These are phyloP conservation scores for Quaeritorhiza haematococci DNA, from an alignment of 371 early-diverging fungal species.

Conservation along the genomic window DNA sequence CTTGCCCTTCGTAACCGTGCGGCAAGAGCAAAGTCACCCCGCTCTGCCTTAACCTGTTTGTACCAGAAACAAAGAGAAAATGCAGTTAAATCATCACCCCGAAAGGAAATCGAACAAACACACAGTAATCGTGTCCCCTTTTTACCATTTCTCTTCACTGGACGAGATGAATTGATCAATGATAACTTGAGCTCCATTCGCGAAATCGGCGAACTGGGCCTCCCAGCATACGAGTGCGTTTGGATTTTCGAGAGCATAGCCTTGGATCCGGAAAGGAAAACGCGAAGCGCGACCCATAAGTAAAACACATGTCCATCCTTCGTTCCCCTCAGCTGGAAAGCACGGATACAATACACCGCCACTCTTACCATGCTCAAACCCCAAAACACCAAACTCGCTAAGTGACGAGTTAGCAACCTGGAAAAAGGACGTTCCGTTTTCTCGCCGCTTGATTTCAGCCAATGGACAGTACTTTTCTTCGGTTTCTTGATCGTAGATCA, in stretches of 20 bases:
- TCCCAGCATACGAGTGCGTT: conserved; percentile 88
- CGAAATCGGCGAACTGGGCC: conserved; percentile 91
- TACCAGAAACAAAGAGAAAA: neutral
- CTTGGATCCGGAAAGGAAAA: no score
- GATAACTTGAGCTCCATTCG: conserved; percentile 90
- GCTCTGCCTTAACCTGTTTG: conserved; percentile 60
- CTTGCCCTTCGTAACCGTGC: conserved; percentile 95
- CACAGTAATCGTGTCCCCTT: no score
- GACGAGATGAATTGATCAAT: conserved; percentile 86
- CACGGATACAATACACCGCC: no score
- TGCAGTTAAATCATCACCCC: no score
- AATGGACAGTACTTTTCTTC: conserved; percentile 74
- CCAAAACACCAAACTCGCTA: conserved; percentile 90
- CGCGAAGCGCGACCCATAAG: no score
- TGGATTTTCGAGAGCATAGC: conserved; percentile 44
- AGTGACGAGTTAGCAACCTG: conserved; percentile 87
- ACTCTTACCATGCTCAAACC: conserved; percentile 91
- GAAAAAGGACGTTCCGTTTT: conserved; percentile 48
- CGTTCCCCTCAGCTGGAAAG: no score
- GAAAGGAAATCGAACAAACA: no score
- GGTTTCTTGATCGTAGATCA: conserved; percentile 72
- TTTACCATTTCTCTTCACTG: conserved; percentile 87
- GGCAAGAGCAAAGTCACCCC: conserved; percentile 91
- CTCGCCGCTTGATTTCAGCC: conserved; percentile 49
- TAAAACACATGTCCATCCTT: no score